A percentile compares a stretch with the other conserved stretches of the same genome.
Evolutionary conservation across 2,329 filamentous ascomycete genomes (phyloP).

Genomic region (Canariomyces notabilis): DNA sequence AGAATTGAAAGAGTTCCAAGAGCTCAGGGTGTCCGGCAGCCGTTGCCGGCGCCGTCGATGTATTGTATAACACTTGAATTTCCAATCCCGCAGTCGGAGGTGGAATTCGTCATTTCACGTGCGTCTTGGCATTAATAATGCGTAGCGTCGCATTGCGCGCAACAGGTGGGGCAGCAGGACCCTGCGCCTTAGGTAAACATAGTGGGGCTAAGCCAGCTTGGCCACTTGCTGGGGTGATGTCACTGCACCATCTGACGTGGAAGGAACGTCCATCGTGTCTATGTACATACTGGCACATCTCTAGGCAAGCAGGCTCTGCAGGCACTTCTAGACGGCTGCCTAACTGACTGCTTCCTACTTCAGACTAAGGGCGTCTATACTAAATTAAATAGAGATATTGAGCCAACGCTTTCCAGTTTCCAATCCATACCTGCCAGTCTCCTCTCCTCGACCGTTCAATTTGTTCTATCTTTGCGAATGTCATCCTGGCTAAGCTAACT

Average conservation of each 20-base stretch:
- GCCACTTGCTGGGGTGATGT: too few relatives aligned
- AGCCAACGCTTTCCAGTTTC: too few relatives aligned
- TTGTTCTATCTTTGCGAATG: neutral
- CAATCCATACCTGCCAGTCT: neutral
- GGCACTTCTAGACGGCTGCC: too few relatives aligned
- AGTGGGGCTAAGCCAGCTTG: neutral
- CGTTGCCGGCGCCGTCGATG: conserved; percentile 11
- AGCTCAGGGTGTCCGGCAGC: conserved; percentile 4
- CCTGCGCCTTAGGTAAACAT: neutral
- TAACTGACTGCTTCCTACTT: too few relatives aligned
- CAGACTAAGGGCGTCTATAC: too few relatives aligned
- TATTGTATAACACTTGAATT: neutral
- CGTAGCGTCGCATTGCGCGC: neutral
- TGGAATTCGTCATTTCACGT: conserved; percentile 26
- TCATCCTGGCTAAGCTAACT: too few relatives aligned
- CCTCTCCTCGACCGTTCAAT: neutral
- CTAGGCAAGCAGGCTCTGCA: too few relatives aligned
- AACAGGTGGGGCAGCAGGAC: too few relatives aligned
- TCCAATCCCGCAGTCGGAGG: neutral
- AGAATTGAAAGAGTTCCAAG: neutral
- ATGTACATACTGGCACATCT: too few relatives aligned
- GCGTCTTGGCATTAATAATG: conserved; percentile 9
- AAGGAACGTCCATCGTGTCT: too few relatives aligned
- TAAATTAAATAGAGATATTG: too few relatives aligned
- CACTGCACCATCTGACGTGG: too few relatives aligned